phyloP scores from a whole-genome alignment of 2,329 filamentous ascomycete species.

The Botrytis aclada region DNA sequence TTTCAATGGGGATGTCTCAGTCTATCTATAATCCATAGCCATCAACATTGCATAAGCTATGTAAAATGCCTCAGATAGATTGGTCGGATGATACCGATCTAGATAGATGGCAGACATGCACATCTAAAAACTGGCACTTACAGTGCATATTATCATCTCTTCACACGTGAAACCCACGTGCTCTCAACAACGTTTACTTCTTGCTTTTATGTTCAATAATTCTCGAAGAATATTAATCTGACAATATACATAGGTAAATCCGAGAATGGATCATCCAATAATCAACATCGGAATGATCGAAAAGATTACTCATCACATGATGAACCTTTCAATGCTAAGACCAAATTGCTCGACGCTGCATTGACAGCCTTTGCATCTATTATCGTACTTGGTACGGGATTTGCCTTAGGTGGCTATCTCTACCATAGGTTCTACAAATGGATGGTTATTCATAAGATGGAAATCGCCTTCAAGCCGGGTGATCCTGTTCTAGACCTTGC shows the following conservation, averaged over 20 bases:
- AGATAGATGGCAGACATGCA: not conserved
- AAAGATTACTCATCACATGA: not conserved
- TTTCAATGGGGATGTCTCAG: conserved; percentile 10
- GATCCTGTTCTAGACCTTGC: conserved; percentile 86
- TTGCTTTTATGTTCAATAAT: not conserved
- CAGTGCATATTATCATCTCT: not conserved
- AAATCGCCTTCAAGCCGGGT: conserved; percentile 84
- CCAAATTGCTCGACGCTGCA: conserved; percentile 70
- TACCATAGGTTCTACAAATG: conserved; percentile 88
- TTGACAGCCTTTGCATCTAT: conserved; percentile 75
- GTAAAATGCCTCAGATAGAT: not conserved
- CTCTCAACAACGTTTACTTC: too few species aligned
- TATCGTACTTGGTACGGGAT: conserved; percentile 63
- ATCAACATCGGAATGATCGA: not conserved
- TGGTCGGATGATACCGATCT: not conserved
- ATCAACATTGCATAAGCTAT: not conserved
- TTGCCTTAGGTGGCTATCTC: conserved; percentile 65
- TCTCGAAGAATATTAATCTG: not conserved
- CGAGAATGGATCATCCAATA: not conserved
- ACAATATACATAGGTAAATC: not conserved
- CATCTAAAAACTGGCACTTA: not conserved
- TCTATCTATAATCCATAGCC: not conserved
- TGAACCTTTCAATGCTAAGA: conserved; percentile 19
- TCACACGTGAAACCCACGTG: not conserved
- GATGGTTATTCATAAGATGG: conserved; percentile 88